These are phyloP conservation scores for Pseudonectria foliicola DNA, from an alignment of 2,329 filamentous ascomycete genomes.

Conservation along the genomic window DNA sequence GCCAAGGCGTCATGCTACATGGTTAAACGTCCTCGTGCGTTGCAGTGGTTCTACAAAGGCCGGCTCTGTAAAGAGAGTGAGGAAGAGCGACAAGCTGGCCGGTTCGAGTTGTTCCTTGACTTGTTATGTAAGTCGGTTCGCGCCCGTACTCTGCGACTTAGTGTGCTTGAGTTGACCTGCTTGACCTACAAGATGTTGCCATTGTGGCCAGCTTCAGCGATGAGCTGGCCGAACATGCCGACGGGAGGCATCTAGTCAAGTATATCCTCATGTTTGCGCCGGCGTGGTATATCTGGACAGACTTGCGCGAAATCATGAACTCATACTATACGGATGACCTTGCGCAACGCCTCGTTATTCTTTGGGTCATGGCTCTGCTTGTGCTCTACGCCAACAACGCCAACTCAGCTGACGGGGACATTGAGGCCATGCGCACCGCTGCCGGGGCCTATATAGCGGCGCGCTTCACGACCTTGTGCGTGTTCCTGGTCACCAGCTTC, in stretches of 20 bases:
- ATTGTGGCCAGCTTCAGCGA: conserved; percentile 46
- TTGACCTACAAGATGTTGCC: conserved; percentile 30
- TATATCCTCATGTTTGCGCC: conserved; percentile 42
- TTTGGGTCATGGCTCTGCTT: conserved; percentile 44
- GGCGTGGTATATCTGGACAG: conserved; percentile 44
- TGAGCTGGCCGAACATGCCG: conserved; percentile 37
- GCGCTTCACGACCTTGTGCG: conserved; percentile 32
- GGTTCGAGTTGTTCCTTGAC: conserved; percentile 44
- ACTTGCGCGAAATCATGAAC: conserved; percentile 45
- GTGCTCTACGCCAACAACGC: conserved; percentile 44
- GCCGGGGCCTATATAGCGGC: conserved; percentile 40
- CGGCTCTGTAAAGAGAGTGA: conserved; percentile 34
- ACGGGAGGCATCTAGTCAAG: conserved; percentile 37
- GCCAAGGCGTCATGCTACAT: conserved; percentile 26
- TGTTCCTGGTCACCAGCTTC: conserved; percentile 37
- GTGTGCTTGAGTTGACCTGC: neutral
- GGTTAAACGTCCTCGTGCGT: conserved; percentile 30
- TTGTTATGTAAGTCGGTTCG: conserved; percentile 31
- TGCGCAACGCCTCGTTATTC: conserved; percentile 37
- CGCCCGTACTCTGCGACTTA: neutral
- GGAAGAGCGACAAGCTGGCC: conserved; percentile 36
- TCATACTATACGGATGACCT: conserved; percentile 46
- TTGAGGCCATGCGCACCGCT: conserved; percentile 37
- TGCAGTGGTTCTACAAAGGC: conserved; percentile 40
- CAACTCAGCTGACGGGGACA: conserved; percentile 33